Conservation (phyloP, 768 basidiomycete species). For the Leccinum olivaceopallidum region DNA sequence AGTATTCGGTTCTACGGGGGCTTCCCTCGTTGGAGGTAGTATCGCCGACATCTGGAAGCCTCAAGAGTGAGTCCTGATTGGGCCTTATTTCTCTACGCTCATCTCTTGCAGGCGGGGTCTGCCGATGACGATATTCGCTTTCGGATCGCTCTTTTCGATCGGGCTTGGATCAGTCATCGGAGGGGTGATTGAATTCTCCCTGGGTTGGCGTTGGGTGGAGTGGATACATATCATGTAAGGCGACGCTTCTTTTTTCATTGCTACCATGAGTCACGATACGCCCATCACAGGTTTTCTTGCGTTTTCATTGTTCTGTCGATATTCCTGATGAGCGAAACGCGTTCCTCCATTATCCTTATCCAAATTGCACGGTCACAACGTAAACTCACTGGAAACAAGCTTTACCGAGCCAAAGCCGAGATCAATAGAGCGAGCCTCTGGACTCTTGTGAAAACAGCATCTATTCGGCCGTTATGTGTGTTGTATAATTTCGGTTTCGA, state of each 20-base stretch:
- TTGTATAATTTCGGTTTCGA: constrained; percentile 8
- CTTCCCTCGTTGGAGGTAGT: constrained; percentile 68
- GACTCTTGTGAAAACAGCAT: constrained; percentile 64
- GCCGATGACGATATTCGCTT: constrained; percentile 73
- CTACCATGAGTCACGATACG: neutral
- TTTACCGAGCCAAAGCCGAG: constrained; percentile 62
- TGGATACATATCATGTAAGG: constrained; percentile 70
- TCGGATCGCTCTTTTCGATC: constrained; percentile 55
- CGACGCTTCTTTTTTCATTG: neutral
- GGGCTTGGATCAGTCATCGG: constrained; percentile 64
- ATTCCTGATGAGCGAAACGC: constrained; percentile 68
- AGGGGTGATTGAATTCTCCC: constrained; percentile 60
- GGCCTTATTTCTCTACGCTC: neutral
- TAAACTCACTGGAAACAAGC: constrained; percentile 60
- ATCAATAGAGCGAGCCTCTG: constrained; percentile 55
- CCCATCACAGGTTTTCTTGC: constrained; percentile 46
- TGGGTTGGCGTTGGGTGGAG: constrained; percentile 81
- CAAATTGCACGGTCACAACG: constrained; percentile 61
- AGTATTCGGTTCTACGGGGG: constrained; percentile 61
- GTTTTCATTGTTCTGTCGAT: constrained; percentile 49
- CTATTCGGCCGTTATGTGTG: constrained; percentile 70
- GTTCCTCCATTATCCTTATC: constrained; percentile 67
- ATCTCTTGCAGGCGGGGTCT: constrained; percentile 55
- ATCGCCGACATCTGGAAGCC: constrained; percentile 68
- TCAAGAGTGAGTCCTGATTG: constrained; percentile 46